Percentiles rank a stretch among this genome's conserved stretches.
These are phyloP conservation scores for Colletotrichum truncatum DNA, from an alignment of 2,329 filamentous ascomycete genomes.

Conservation along the genomic window DNA sequence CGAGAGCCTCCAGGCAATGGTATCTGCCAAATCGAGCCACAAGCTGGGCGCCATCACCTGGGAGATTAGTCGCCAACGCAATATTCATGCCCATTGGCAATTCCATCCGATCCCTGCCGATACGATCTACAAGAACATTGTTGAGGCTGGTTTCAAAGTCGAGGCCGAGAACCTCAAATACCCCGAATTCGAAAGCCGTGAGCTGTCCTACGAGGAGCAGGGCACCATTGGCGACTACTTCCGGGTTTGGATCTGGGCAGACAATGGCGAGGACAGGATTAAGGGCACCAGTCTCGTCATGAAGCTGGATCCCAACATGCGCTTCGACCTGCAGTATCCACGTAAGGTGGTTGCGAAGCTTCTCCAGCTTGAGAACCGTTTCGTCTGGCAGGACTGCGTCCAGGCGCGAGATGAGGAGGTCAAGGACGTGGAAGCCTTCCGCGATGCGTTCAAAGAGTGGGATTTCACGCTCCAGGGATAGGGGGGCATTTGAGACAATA, in stretches of 20 bases:
- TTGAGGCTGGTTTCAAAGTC: conserved; percentile 89
- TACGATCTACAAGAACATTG: conserved; percentile 75
- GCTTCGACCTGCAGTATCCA: conserved; percentile 92
- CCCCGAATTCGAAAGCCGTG: conserved; percentile 58
- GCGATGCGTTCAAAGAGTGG: conserved; percentile 82
- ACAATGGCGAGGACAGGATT: conserved; percentile 61
- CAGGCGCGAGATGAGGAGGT: conserved; percentile 83
- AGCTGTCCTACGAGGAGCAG: conserved; percentile 60
- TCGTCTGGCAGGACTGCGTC: conserved; percentile 85
- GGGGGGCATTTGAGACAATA: no score
- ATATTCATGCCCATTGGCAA: conserved; percentile 95
- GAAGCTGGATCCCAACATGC: conserved; percentile 73
- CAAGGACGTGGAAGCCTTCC: conserved; percentile 80
- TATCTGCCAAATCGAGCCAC: conserved; percentile 62
- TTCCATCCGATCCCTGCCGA: conserved; percentile 79
- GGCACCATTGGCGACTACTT: conserved; percentile 73
- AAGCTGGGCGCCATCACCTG: conserved; percentile 86
- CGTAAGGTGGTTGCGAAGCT: conserved; percentile 89
- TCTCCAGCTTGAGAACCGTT: conserved; percentile 79
- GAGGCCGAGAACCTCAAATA: conserved; percentile 80
- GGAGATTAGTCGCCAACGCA: conserved; percentile 85
- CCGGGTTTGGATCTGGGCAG: conserved; percentile 81
- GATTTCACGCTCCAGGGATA: conserved; percentile 73
- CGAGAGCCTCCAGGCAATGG: conserved; percentile 80
- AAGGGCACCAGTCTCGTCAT: conserved; percentile 78